A percentile compares a stretch with the other conserved stretches of the same genome.
Conservation (phyloP, 2,329 filamentous ascomycete genomes). For the Aspergillus pseudoglaucus region DNA sequence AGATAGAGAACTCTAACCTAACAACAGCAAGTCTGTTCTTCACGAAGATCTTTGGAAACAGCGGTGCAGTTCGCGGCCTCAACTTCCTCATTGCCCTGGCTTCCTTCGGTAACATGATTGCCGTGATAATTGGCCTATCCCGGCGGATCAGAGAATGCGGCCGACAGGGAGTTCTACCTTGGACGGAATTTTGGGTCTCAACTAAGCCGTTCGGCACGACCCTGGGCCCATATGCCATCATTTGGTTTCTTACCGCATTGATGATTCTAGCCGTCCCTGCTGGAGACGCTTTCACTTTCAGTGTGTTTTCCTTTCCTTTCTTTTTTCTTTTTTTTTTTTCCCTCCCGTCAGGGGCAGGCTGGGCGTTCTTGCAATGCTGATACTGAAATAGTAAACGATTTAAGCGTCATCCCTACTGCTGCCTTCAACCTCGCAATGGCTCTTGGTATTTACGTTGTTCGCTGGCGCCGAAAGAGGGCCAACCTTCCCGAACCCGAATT, state of each 20-base stretch:
- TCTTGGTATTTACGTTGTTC: constrained; percentile 53
- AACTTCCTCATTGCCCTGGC: constrained; percentile 54
- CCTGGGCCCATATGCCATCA: constrained; percentile 52
- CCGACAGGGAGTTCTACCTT: constrained; percentile 56
- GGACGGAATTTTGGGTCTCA: constrained; percentile 55
- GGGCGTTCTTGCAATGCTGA: neutral
- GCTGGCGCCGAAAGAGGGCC: constrained; percentile 48
- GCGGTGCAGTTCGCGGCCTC: constrained; percentile 45
- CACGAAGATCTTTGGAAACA: constrained; percentile 49
- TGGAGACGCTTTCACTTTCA: constrained; percentile 59
- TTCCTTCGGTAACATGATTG: constrained; percentile 55
- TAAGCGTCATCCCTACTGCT: constrained; percentile 53
- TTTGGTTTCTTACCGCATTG: constrained; percentile 52
- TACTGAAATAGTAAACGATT: constrained; percentile 46
- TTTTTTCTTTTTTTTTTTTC: too few species aligned
- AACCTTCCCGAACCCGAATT: constrained; percentile 48
- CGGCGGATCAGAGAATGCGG: constrained; percentile 56
- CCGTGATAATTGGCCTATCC: constrained; percentile 50
- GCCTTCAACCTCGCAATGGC: constrained; percentile 55
- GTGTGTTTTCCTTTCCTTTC: too few species aligned
- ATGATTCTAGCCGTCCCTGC: constrained; percentile 57
- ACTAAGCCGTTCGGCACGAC: constrained; percentile 60
- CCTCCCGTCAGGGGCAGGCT: neutral
- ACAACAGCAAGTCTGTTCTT: constrained; percentile 56
- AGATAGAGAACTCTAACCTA: constrained; percentile 48